Evolutionary conservation across 805 yeast genomes (phyloP).

Genomic region (Myxozyma sirexii): DNA sequence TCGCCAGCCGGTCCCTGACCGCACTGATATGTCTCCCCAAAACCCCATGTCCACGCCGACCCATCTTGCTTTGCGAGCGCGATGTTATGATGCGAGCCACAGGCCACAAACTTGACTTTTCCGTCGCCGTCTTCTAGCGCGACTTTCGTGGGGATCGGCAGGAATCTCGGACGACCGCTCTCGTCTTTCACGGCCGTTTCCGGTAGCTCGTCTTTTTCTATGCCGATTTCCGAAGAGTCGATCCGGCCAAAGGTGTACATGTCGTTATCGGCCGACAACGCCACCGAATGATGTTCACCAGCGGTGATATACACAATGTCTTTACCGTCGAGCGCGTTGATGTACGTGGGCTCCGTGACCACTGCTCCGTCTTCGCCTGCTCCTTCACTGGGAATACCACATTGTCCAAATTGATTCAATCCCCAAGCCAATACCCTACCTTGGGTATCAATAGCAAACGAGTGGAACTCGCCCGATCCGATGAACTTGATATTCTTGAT

Average conservation of each 20-base stretch:
- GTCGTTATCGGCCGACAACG: constrained; percentile 70
- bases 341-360: constrained; percentile 73
- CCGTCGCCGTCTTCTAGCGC: constrained; percentile 39
- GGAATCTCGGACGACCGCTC: constrained; percentile 73
- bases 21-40: constrained; percentile 93
- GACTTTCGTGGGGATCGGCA: constrained; percentile 81
- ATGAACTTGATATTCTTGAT: constrained; percentile 74
- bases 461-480: constrained; percentile 93
- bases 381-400: constrained; percentile 72
- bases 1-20: constrained; percentile 90
- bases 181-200: constrained; percentile 72
- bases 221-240: constrained; percentile 92
- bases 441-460: constrained; percentile 81
- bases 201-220: constrained; percentile 67
- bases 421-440: constrained; percentile 90
- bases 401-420: constrained; percentile 93
- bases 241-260: constrained; percentile 86
- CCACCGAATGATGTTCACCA: constrained; percentile 93
- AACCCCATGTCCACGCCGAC: constrained; percentile 92
- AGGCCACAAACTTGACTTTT: constrained; percentile 53
- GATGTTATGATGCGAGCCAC: constrained; percentile 91
- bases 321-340: constrained; percentile 63
- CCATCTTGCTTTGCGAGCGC: constrained; percentile 81
- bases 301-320: constrained; percentile 69
- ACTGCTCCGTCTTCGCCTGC: constrained; percentile 76